Evolutionary conservation across 257 asterid species (phyloP).

Genomic region (Solanum commersonii): DNA sequence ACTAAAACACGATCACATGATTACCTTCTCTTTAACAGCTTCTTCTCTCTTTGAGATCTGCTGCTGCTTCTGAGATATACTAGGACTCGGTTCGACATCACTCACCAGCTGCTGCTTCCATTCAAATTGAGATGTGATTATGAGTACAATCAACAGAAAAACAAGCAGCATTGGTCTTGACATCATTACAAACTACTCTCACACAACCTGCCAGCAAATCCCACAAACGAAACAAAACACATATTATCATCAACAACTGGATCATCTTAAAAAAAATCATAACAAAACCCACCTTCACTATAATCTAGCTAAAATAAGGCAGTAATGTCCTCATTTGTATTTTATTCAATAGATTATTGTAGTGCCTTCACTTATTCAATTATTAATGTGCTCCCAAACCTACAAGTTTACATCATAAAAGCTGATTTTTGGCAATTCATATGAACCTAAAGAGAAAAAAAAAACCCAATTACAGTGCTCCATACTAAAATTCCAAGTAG

Average conservation of each 20-base stretch:
- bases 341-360: background rate
- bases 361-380: background rate
- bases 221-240: background rate
- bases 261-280: background rate
- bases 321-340: background rate
- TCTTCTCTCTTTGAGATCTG: slow-evolving; percentile 61
- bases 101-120: slow-evolving; percentile 69
- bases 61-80: slow-evolving; percentile 54
- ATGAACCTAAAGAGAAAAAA: background rate
- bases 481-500: background rate
- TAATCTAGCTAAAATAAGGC: background rate
- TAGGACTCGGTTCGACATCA: slow-evolving; percentile 47
- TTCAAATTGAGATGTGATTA: slow-evolving; percentile 80
- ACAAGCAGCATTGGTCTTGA: slow-evolving; percentile 72
- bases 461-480: background rate
- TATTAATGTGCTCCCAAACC: background rate
- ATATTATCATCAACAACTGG: background rate
- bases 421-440: background rate
- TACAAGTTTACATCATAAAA: background rate
- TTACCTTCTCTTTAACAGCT: slow-evolving; percentile 71
- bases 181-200: slow-evolving; percentile 40
- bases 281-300: background rate
- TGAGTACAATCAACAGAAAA: slow-evolving; percentile 51
- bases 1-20: background rate
- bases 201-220: slow-evolving; percentile 26